Evolutionary conservation across 345 rosid genomes (phyloP).

Genomic region (Sisymbrium irio): DNA sequence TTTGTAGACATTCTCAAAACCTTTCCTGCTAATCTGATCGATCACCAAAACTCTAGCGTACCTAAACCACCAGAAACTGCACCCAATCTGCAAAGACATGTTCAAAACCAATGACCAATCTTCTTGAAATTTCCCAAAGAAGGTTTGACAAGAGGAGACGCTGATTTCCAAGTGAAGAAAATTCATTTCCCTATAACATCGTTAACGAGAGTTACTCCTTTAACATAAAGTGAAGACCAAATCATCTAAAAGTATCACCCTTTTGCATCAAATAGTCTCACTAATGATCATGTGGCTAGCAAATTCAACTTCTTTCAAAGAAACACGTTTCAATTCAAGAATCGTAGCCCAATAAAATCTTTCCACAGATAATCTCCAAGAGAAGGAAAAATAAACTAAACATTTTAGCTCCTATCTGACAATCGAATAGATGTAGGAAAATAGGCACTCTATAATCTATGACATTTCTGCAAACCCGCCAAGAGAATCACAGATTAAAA

Average conservation of each 20-base stretch:
- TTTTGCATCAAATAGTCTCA: constrained; percentile 2
- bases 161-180: background rate
- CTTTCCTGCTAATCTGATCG: constrained; percentile 15
- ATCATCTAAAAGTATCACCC: background rate
- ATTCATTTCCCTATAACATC: background rate
- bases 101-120: background rate
- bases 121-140: background rate
- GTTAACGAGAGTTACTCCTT: background rate
- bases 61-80: constrained; percentile 7
- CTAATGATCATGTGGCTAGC: background rate
- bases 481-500: background rate
- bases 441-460: background rate
- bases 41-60: constrained; percentile 11
- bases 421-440: background rate
- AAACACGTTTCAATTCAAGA: background rate
- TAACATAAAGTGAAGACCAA: background rate
- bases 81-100: background rate
- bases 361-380: background rate
- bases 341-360: background rate
- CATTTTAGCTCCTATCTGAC: background rate
- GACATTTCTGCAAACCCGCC: background rate
- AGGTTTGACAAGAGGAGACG: background rate
- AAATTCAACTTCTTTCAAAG: background rate
- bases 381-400: background rate
- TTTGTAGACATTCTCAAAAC: constrained; percentile 60